Evolutionary conservation across 2,329 filamentous ascomycete species (phyloP).

Genomic region (Fusarium acutatum): DNA sequence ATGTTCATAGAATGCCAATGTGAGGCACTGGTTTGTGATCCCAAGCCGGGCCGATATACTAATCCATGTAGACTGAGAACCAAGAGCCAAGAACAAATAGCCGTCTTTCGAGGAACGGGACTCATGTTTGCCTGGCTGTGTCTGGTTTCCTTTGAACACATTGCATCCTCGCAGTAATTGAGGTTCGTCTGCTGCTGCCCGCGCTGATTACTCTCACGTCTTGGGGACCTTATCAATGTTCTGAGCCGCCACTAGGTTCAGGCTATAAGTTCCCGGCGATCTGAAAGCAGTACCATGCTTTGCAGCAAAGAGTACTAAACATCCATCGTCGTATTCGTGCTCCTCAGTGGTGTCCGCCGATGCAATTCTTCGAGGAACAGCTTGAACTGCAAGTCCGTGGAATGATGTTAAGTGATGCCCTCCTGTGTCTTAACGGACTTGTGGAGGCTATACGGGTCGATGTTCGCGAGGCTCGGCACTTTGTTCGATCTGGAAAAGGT

Average conservation of each 20-base stretch:
- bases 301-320: accelerated
- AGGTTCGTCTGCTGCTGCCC: neutral
- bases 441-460: accelerated
- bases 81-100: neutral
- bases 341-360: accelerated
- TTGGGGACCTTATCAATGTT: too few species aligned
- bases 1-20: neutral
- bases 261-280: accelerated
- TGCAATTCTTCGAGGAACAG: accelerated
- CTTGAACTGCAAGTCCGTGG: accelerated
- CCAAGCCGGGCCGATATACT: accelerated
- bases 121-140: accelerated
- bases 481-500: accelerated
- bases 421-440: accelerated
- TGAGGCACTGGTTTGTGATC: too few species aligned
- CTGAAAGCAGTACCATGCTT: accelerated
- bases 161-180: accelerated
- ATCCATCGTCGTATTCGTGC: accelerated
- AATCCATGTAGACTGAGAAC: neutral
- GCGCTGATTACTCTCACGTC: accelerated
- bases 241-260: accelerated
- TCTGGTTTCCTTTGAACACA: accelerated
- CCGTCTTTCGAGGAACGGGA: neutral
- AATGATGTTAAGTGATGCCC: accelerated
- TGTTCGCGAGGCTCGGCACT: neutral